Evolutionary conservation across 805 yeast species (phyloP), one percentile per base, ranked within the genome.

Genomic region (Gaillardinia entomophila): DNA sequence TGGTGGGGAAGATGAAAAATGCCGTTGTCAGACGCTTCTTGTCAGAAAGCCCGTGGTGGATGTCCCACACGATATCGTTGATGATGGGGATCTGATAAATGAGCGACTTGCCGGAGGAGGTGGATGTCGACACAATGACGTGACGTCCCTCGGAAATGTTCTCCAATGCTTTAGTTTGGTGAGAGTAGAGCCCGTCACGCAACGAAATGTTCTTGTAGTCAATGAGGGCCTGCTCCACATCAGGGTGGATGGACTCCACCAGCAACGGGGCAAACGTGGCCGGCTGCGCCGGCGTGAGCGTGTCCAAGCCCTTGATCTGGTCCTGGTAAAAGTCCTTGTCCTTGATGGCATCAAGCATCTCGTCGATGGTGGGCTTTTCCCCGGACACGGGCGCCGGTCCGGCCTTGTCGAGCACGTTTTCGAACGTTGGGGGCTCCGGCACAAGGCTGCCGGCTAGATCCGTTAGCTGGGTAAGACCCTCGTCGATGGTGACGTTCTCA

Each of bases 31-130:
- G 18, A n/a, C 63, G 32, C 4, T 40, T 34, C n/a, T 31, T 33
- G 20, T 34, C 20, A 60, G 61, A 8, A 61, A 60, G 27, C 52
- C 66, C 32, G 69, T 42, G 32, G 22, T 51, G 46, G 4, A 57
- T 31, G 60, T 62, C 59, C 56, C 60, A 54, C 10, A 66, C 38
- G 8, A 66, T 60, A 25, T 55, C 68, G 31, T 68, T 63, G 7
- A 89, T 52, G 2, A 90, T 84, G 0, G 97, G 95, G 2, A 88
- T 57, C 55, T 92, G 98, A 49, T 89, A 92, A 18, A 92, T 84
- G 39, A 92, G 63, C 0, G 97, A 89, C 48, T 92, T 92, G 30
- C 99, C 99, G 0, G 97, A 88, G 0, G 97, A 87, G 0, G 99
- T 92, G 0, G 97, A 78, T 0, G 98, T 92, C n/a, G 95, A 80